phyloP scores from a whole-genome alignment of 768 basidiomycete species.

The Lentinula boryana region DNA sequence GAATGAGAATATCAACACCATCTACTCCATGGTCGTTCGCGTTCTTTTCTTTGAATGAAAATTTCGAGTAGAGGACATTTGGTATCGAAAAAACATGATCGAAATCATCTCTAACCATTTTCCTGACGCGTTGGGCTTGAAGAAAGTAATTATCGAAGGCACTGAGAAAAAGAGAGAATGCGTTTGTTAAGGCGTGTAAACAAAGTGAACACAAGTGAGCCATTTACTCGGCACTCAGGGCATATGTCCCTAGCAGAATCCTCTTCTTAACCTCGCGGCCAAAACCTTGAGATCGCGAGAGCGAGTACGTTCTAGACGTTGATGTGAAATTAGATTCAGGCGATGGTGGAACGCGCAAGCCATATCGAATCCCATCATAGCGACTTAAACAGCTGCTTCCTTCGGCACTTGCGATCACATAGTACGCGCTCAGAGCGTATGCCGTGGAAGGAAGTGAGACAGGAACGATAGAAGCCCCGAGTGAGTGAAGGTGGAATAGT shows the following conservation, averaged over 20 bases:
- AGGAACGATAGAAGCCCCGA: constrained; percentile 64
- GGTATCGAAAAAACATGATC: constrained; percentile 56
- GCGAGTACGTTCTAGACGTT: constrained; percentile 55
- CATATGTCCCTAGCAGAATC: constrained; percentile 85
- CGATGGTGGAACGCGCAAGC: constrained; percentile 20
- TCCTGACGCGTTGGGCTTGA: constrained; percentile 81
- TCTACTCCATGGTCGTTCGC: constrained; percentile 3
- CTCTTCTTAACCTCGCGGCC: constrained; percentile 84
- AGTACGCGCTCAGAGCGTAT: constrained; percentile 66
- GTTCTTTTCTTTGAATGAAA: background rate
- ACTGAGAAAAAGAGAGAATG: background rate
- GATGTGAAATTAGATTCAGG: constrained; percentile 31
- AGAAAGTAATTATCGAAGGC: constrained; percentile 98
- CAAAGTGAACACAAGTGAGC: background rate
- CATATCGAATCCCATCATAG: constrained; percentile 64
- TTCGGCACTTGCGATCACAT: constrained; percentile 70
- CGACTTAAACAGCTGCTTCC: constrained; percentile 66
- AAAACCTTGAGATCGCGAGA: constrained; percentile 65
- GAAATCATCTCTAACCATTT: constrained; percentile 69
- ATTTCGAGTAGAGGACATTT: constrained; percentile 35
- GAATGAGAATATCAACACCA: constrained; percentile 76
- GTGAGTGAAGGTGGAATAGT: constrained; percentile 30
- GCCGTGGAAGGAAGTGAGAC: constrained; percentile 58
- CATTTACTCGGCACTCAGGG: constrained; percentile 84
- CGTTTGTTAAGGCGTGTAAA: background rate